phyloP scores from a whole-genome alignment of 2,329 filamentous ascomycete genomes.

The Alternaria triticimaculans region DNA sequence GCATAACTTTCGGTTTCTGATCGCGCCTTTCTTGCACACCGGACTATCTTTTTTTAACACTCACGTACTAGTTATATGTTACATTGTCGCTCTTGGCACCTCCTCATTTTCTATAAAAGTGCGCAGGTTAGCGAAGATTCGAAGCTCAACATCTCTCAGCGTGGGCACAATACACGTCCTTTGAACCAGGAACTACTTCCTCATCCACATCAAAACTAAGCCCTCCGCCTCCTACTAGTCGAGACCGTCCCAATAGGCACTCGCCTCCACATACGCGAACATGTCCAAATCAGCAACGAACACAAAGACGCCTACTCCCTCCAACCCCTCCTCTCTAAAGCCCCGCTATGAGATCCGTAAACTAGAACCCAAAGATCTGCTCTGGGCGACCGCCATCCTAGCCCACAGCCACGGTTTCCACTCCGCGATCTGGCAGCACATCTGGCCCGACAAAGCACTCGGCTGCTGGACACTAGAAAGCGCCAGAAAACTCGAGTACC shows the following conservation, averaged over 20 bases:
- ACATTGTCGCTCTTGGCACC: not conserved
- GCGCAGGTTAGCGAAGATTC: not conserved
- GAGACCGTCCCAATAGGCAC: not conserved
- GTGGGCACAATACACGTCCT: not conserved
- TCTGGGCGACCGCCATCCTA: constrained; percentile 41
- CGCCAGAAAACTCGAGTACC: constrained; percentile 25
- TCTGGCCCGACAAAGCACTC: constrained; percentile 33
- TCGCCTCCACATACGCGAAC: not conserved
- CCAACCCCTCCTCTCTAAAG: constrained; percentile 35
- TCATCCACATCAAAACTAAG: not conserved
- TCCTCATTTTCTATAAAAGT: not conserved
- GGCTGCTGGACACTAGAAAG: constrained; percentile 19
- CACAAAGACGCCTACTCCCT: constrained; percentile 9
- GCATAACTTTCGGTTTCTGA: not conserved
- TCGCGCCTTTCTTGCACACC: not conserved
- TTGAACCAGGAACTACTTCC: not conserved
- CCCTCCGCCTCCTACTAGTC: no score
- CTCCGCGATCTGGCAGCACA: constrained; percentile 31
- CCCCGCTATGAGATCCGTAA: constrained; percentile 43
- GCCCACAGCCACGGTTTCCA: constrained; percentile 43
- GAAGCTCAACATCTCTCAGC: not conserved
- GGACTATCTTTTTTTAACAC: not conserved
- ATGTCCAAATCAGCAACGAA: constrained; percentile 1
- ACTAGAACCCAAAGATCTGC: constrained; percentile 31
- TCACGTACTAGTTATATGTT: not conserved